Base-by-base conservation (phyloP, 2,329 filamentous ascomycete species). In the Penicillium glabrum region DNA sequence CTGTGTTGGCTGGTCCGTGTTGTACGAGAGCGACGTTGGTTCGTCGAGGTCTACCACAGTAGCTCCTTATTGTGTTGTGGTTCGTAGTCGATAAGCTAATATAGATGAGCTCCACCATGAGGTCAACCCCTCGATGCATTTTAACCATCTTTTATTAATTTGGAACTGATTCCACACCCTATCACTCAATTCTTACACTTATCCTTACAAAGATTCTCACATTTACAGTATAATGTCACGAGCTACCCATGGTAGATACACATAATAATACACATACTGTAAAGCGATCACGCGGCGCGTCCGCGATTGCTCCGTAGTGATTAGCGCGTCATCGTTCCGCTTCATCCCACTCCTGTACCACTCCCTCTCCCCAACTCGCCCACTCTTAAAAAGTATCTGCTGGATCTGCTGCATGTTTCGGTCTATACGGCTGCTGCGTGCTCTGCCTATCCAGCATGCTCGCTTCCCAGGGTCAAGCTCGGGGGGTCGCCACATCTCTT, bases 391-490 rank as follows among this genome's bases (percentile, higher is more conserved):
- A 11, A 16, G 4, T 8, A 16, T 44, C 19, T 14, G 14, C 31
- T 47, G 27, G 46, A 24, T 31, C 21, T 35, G 61, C 70, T 72
- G 72, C 57, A 75, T 75, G 72, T 71, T 63, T 66, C 61, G 61
- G 51, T 57, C 55, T 57, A 56, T 61, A 52, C 61, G 60, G 51
- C 61, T 63, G 51, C 64, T 64, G 62, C 64, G 62, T 61, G 67
- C 63, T 54, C 60, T 61, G 56, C 60, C 59, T 59, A 53, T 63
- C 55, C 68, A 67, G 53, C 65, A 75, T 75, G 67, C 63, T 66
- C 59, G 64, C 59, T 44, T 59, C 59, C 57, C 56, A 62, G 65
- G 66, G 66, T 64, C 60, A 63, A 58, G 62, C 56, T 56, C 50
- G 43, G 51, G 47, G 51, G 46, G 61, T 72, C 56, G 69, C 67